These are phyloP conservation scores for Penicillium alfredii DNA, from an alignment of 495 filamentous ascomycete species.

Conservation along the genomic window DNA sequence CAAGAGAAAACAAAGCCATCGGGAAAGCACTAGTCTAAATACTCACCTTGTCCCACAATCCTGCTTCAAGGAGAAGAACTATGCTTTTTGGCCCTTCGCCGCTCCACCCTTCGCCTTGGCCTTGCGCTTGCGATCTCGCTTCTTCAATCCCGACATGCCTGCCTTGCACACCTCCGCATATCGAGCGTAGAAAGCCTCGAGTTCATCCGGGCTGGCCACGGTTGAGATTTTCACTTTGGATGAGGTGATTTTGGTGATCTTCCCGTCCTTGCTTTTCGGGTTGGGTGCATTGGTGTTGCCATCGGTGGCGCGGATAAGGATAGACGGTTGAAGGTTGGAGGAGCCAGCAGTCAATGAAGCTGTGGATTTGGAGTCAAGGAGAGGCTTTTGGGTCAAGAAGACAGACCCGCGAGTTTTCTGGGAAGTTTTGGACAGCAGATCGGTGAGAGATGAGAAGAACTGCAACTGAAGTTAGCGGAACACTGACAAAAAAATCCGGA, in stretches of 20 bases:
- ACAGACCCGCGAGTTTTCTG: conserved; percentile 69
- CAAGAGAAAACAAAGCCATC: conserved; percentile 10
- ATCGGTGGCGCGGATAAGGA: conserved; percentile 82
- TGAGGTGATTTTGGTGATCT: conserved; percentile 26
- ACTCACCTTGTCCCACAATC: conserved; percentile 2
- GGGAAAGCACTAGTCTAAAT: neutral
- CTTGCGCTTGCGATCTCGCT: conserved; percentile 68
- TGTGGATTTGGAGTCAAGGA: no score
- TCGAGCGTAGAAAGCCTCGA: conserved; percentile 73
- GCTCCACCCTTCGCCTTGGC: conserved; percentile 60
- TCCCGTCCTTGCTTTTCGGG: conserved; percentile 26
- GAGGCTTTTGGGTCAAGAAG: conserved; percentile 75
- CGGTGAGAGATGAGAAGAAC: conserved; percentile 79
- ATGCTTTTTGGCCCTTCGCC: conserved; percentile 48
- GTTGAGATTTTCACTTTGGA: conserved; percentile 74
- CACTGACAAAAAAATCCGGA: no score
- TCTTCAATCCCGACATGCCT: conserved; percentile 87
- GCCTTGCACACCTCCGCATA: conserved; percentile 92
- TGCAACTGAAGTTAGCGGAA: conserved; percentile 35
- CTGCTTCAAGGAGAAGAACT: conserved; percentile 10
- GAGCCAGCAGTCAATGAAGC: no score
- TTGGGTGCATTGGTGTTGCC: conserved; percentile 47
- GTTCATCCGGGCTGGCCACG: conserved; percentile 63
- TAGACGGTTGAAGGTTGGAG: conserved; percentile 41
- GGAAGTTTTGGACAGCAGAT: conserved; percentile 65